Evolutionary conservation across 2,329 filamentous ascomycete species (phyloP).

Genomic region (Balansia obtecta): DNA sequence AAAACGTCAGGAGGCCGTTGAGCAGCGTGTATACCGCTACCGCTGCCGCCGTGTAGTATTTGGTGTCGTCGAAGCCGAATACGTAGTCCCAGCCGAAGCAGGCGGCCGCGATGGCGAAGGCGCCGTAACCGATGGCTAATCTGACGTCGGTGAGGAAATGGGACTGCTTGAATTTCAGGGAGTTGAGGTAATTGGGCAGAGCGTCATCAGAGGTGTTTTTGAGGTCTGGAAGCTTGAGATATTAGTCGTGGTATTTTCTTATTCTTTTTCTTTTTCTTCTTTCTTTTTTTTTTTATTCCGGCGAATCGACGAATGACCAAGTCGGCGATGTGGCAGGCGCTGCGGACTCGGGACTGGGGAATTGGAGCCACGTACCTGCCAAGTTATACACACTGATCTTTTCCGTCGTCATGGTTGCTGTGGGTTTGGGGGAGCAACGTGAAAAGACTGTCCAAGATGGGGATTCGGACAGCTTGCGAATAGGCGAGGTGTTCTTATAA

Average conservation of each 20-base stretch:
- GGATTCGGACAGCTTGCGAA: background rate
- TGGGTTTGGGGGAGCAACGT: background rate
- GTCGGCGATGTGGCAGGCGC: background rate
- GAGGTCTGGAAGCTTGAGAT: constrained; percentile 49
- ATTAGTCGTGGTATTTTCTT: background rate
- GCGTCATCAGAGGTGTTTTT: constrained; percentile 96
- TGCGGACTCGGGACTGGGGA: background rate
- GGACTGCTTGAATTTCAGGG: constrained; percentile 71
- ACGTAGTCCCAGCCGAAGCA: constrained; percentile 91
- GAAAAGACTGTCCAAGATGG: background rate
- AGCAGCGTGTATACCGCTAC: constrained; percentile 69
- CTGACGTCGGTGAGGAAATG: constrained; percentile 73
- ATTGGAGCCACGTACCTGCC: constrained; percentile 34
- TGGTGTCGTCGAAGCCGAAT: constrained; percentile 77
- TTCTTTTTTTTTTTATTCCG: no score
- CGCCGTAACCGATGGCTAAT: constrained; percentile 69
- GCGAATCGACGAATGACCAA: background rate
- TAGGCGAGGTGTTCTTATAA: constrained; percentile 4
- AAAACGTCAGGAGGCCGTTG: constrained; percentile 67
- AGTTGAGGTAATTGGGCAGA: constrained; percentile 84
- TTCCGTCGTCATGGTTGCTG: constrained; percentile 27
- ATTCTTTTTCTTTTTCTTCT: no score
- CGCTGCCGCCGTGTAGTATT: constrained; percentile 66
- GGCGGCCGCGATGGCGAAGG: constrained; percentile 66
- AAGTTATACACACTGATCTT: constrained; percentile 58